phyloP scores from a whole-genome alignment of 768 basidiomycete genomes.

The Gelatoporia subvermispora region DNA sequence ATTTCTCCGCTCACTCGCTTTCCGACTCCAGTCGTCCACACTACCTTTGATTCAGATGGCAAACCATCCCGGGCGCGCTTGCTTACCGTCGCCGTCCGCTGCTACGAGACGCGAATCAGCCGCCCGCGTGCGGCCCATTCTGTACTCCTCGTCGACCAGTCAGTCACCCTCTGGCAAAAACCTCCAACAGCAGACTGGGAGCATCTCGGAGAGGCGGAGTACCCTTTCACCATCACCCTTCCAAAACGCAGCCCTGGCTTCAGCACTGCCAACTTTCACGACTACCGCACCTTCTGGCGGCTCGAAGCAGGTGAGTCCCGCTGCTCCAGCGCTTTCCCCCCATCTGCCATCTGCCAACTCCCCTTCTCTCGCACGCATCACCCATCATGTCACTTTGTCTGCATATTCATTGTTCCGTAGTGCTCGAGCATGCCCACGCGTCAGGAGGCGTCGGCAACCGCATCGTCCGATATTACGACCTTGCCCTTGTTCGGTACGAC shows the following conservation, averaged over 20 bases:
- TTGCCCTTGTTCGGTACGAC: conserved; percentile 70
- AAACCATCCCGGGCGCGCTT: conserved; percentile 64
- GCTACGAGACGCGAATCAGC: conserved; percentile 73
- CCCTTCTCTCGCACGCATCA: neutral
- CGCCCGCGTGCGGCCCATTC: conserved; percentile 48
- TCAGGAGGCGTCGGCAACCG: conserved; percentile 61
- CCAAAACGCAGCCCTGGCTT: conserved; percentile 60
- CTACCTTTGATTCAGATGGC: conserved; percentile 63
- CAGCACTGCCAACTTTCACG: conserved; percentile 68
- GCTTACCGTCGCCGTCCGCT: conserved; percentile 70
- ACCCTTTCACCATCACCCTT: conserved; percentile 66
- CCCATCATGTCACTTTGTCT: conserved; percentile 6
- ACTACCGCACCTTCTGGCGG: conserved; percentile 78
- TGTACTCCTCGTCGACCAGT: conserved; percentile 65
- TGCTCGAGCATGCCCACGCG: conserved; percentile 63
- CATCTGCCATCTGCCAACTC: conserved; percentile 14
- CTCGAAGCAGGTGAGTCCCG: conserved; percentile 67
- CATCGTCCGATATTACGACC: conserved; percentile 64
- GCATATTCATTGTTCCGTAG: conserved; percentile 30
- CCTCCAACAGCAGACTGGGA: conserved; percentile 51
- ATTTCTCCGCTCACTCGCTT: conserved; percentile 2
- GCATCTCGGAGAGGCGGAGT: conserved; percentile 59
- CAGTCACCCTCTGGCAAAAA: conserved; percentile 66
- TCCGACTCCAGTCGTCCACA: conserved; percentile 53
- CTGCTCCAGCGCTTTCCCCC: conserved; percentile 10